phyloP scores from a whole-genome alignment of 306 rosid genomes.

The Casuarina glauca region DNA sequence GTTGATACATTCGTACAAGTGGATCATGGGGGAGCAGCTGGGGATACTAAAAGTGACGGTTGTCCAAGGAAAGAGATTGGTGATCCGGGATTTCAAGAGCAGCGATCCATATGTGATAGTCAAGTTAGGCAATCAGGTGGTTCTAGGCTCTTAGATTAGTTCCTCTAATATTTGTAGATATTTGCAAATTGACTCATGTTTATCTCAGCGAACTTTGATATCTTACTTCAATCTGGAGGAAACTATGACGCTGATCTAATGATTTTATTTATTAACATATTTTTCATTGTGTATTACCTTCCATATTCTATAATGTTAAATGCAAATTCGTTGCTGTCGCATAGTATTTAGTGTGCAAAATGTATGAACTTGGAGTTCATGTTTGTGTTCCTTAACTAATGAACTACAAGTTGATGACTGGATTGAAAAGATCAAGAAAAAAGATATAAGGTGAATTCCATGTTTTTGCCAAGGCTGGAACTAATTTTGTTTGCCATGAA shows the following conservation, averaged over 20 bases:
- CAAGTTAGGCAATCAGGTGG: constrained; percentile 87
- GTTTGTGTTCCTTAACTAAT: neutral
- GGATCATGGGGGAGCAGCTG: constrained; percentile 59
- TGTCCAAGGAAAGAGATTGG: constrained; percentile 81
- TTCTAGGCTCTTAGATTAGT: neutral
- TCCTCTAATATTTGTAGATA: neutral
- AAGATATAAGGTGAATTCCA: too few relatives aligned
- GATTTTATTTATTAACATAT: neutral
- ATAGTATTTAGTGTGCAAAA: neutral
- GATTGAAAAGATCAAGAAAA: neutral
- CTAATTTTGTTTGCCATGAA: neutral
- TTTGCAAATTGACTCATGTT: neutral
- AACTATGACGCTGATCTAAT: constrained; percentile 1
- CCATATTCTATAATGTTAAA: neutral
- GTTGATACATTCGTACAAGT: constrained; percentile 20
- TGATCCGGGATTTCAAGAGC: constrained; percentile 90
- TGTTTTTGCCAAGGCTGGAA: neutral
- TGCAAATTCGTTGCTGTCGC: neutral
- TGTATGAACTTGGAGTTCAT: neutral
- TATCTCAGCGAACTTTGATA: neutral
- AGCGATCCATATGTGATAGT: constrained; percentile 98
- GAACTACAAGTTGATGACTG: too few relatives aligned
- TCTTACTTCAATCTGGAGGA: neutral
- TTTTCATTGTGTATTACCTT: neutral
- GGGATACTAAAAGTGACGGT: constrained; percentile 74